phyloP scores from a whole-genome alignment of 1,284 basidiomycete genomes.

The Ustilago xerochloae region DNA sequence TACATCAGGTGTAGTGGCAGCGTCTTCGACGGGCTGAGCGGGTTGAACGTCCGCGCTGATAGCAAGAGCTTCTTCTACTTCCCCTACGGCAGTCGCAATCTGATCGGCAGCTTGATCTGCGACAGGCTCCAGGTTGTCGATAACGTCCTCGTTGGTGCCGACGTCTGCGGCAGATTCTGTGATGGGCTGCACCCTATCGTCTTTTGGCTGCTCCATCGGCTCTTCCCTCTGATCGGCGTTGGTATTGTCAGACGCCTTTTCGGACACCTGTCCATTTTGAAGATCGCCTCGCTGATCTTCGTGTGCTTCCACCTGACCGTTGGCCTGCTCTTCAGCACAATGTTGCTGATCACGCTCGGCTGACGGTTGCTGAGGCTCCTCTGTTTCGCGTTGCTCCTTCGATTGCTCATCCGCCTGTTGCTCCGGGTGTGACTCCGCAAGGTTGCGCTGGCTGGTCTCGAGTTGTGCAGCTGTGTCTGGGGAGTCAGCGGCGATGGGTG shows the following conservation, averaged over 20 bases:
- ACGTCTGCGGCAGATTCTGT: not conserved
- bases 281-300: not conserved
- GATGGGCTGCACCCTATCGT: not conserved
- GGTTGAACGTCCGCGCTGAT: not conserved
- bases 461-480: no score
- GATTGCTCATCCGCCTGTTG: not conserved
- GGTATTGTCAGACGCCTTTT: not conserved
- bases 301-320: not conserved
- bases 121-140: not conserved
- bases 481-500: not conserved
- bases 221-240: not conserved
- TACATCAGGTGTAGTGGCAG: not conserved
- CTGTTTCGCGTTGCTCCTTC: no score
- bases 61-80: conserved; percentile 6
- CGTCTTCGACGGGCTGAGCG: not conserved
- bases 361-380: no score
- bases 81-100: conserved; percentile 3
- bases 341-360: no score
- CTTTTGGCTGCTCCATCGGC: not conserved
- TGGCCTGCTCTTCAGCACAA: not conserved
- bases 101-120: not conserved
- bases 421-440: no score
- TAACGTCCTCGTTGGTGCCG: not conserved
- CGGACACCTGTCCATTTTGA: not conserved
- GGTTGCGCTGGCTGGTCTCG: no score